Conservation (phyloP, 2,329 filamentous ascomycete species). For the Monosporascus sp. region DNA sequence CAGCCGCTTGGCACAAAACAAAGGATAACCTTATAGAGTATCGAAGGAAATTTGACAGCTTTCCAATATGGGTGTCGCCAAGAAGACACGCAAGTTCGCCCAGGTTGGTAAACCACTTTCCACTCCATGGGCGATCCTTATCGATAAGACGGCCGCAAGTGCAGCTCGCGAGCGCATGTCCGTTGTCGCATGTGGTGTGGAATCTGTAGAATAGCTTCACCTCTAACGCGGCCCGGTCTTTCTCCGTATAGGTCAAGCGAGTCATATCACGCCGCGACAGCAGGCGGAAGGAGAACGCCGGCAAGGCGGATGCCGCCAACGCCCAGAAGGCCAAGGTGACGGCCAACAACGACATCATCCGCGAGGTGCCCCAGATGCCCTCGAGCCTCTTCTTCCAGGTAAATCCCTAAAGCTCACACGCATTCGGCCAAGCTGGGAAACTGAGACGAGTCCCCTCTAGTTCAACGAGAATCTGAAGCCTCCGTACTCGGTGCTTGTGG, state of each 20-base stretch:
- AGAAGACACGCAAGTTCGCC: constrained; percentile 90
- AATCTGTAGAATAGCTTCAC: not conserved
- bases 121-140: constrained; percentile 10
- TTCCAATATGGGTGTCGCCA: constrained; percentile 72
- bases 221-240: not conserved
- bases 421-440: no score
- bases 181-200: no score
- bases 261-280: constrained; percentile 78
- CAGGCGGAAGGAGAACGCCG: constrained; percentile 75
- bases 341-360: constrained; percentile 57
- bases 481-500: constrained; percentile 74
- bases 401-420: not conserved
- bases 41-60: no score
- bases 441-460: constrained; percentile 1
- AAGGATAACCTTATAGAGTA: no score
- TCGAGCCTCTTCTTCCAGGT: constrained; percentile 80
- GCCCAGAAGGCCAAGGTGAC: constrained; percentile 54
- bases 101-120: constrained; percentile 38
- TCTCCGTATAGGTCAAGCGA: constrained; percentile 59
- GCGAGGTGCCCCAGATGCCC: constrained; percentile 77
- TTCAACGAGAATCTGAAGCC: constrained; percentile 81
- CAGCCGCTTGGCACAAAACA: no score
- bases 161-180: constrained; percentile 1
- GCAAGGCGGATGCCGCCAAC: constrained; percentile 55
- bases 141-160: constrained; percentile 21